phyloP scores from a whole-genome alignment of 23 red algal genomes.

The Gracilariopsis chorda region DNA sequence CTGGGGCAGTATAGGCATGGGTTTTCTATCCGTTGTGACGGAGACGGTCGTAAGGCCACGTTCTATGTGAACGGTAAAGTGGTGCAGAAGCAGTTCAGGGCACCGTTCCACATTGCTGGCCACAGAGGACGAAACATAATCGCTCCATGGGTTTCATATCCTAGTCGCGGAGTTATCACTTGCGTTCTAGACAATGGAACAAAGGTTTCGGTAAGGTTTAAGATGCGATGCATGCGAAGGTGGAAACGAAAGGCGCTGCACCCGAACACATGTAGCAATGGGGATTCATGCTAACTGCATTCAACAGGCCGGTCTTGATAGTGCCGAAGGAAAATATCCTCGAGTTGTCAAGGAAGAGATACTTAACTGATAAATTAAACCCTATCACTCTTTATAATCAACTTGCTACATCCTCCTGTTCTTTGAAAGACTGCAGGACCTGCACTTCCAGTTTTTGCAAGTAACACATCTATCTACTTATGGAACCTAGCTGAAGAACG shows the following conservation, averaged over 20 bases:
- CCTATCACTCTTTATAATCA: too few species aligned
- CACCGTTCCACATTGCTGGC: background rate
- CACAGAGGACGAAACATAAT: background rate
- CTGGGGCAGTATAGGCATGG: background rate
- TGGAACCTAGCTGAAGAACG: too few species aligned
- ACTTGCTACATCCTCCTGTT: too few species aligned
- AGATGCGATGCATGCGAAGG: background rate
- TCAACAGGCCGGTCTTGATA: too few species aligned
- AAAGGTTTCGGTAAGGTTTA: background rate
- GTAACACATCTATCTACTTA: too few species aligned
- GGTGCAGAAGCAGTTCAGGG: conserved; percentile 6
- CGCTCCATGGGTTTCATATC: conserved; percentile 2
- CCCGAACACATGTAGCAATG: too few species aligned
- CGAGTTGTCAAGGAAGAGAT: too few species aligned
- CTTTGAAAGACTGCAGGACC: too few species aligned
- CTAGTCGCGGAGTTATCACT: conserved; percentile 1
- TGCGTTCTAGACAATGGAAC: background rate
- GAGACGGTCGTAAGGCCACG: background rate
- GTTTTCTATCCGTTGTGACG: background rate
- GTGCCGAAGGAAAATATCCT: too few species aligned
- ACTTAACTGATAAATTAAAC: too few species aligned
- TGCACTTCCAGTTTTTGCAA: too few species aligned
- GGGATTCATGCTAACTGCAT: too few species aligned
- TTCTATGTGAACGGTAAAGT: conserved; percentile 1
- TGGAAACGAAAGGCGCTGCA: background rate